Percentiles rank a stretch among this genome's conserved stretches.
Conservation (phyloP, 371 early-diverging fungal genomes). For the Cokeromyces recurvatus region DNA sequence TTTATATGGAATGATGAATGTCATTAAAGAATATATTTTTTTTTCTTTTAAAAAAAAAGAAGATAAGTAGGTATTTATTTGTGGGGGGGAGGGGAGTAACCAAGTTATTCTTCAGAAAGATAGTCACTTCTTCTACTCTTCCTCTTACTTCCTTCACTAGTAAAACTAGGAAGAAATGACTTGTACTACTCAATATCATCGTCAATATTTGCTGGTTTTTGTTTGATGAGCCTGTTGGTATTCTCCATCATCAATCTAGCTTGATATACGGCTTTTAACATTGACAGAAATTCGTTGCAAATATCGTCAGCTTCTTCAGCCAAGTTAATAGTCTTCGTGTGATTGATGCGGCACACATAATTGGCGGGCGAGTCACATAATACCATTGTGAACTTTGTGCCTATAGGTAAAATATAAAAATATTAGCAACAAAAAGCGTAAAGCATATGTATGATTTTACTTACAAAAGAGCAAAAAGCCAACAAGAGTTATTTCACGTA, state of each 20-base stretch:
- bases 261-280: conserved; percentile 5
- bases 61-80: conserved; percentile 3
- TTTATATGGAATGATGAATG: conserved; percentile 7
- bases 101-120: conserved; percentile 9
- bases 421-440: conserved; percentile 16
- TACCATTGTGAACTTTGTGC: conserved; percentile 12
- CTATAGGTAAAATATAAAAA: conserved; percentile 13
- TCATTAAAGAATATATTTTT: conserved; percentile 7
- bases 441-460: conserved; percentile 10
- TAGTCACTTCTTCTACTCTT: conserved; percentile 8
- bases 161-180: conserved; percentile 15
- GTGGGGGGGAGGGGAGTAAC: too few relatives aligned
- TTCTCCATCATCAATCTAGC: conserved; percentile 14
- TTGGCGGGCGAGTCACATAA: conserved; percentile 12
- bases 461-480: conserved; percentile 16
- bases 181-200: conserved; percentile 8
- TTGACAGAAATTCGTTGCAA: conserved; percentile 8
- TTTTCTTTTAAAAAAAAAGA: neutral
- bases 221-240: conserved; percentile 6
- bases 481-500: conserved; percentile 12
- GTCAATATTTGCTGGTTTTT: conserved; percentile 9
- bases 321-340: conserved; percentile 8
- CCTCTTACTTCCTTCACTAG: conserved; percentile 9
- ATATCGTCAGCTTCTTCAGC: conserved; percentile 18
- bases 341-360: conserved; percentile 16